Evolutionary conservation across 768 basidiomycete genomes (phyloP).

Genomic region (Sistotremastrum niveocremeum): DNA sequence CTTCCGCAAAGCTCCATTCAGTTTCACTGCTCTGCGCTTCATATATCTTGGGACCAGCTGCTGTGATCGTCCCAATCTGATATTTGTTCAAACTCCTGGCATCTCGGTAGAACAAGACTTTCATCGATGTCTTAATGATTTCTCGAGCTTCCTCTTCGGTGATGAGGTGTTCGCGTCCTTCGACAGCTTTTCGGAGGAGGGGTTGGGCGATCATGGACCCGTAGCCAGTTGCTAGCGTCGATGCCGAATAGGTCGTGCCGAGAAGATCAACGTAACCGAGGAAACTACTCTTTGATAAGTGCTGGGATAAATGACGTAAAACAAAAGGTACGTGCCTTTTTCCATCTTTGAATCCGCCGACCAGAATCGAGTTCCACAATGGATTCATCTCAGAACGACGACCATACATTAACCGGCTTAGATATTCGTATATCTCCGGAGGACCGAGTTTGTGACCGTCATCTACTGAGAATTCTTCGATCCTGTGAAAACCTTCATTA

Average conservation of each 20-base stretch:
- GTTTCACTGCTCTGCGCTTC: slow-evolving; percentile 68
- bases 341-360: slow-evolving; percentile 83
- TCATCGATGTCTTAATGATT: slow-evolving; percentile 78
- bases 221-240: slow-evolving; percentile 91
- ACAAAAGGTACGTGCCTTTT: slow-evolving; percentile 39
- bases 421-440: slow-evolving; percentile 82
- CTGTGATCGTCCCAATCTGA: slow-evolving; percentile 87
- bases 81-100: slow-evolving; percentile 96
- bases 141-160: slow-evolving; percentile 66
- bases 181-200: slow-evolving; percentile 79
- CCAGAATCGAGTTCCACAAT: slow-evolving; percentile 87
- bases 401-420: slow-evolving; percentile 82
- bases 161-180: slow-evolving; percentile 60
- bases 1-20: slow-evolving; percentile 86
- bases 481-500: slow-evolving; percentile 9
- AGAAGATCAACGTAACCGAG: slow-evolving; percentile 88
- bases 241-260: slow-evolving; percentile 90
- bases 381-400: slow-evolving; percentile 84
- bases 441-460: slow-evolving; percentile 82
- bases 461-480: slow-evolving; percentile 65
- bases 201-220: slow-evolving; percentile 91
- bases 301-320: neutral
- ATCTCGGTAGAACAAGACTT: slow-evolving; percentile 92
- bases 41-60: slow-evolving; percentile 61
- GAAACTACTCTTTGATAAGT: slow-evolving; percentile 41